Percentiles rank a stretch among this genome's conserved stretches.
These are phyloP conservation scores for Podosphaera xanthii DNA, from an alignment of 2,329 filamentous ascomycete genomes.

Conservation along the genomic window DNA sequence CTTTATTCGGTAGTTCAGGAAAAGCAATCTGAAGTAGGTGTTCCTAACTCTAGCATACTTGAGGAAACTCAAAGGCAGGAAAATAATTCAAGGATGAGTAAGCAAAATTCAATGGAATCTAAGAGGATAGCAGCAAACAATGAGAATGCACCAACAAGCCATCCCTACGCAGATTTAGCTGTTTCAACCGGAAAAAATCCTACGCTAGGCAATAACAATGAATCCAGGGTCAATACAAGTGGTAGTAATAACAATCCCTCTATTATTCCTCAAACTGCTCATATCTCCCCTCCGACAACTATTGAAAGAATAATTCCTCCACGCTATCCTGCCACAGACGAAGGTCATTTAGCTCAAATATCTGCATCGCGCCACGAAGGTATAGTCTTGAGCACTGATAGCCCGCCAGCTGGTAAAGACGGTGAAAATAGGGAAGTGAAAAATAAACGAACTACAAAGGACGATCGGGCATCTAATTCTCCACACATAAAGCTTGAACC, in stretches of 20 bases:
- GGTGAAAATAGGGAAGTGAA: constrained; percentile 24
- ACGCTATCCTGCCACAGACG: constrained; percentile 11
- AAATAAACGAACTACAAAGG: constrained; percentile 26
- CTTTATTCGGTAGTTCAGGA: not conserved
- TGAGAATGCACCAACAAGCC: not conserved
- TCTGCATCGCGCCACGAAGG: constrained; percentile 28
- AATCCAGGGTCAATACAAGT: constrained; percentile 22
- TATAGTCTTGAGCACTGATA: constrained; percentile 32
- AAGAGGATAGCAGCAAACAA: constrained; percentile 1
- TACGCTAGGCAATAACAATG: constrained; percentile 8
- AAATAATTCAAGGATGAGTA: too few relatives aligned
- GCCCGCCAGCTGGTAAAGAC: constrained; percentile 31
- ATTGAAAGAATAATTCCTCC: constrained; percentile 17
- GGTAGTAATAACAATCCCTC: constrained; percentile 52
- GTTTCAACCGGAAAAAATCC: not conserved
- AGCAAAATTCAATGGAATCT: constrained; percentile 2
- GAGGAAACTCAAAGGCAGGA: too few relatives aligned
- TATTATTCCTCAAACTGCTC: constrained; percentile 51
- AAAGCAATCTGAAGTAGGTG: constrained; percentile 1
- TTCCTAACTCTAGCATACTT: constrained; percentile 4
- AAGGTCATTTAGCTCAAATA: constrained; percentile 27
- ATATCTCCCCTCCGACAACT: constrained; percentile 35
- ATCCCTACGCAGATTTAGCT: not conserved
- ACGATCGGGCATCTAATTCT: constrained; percentile 19
- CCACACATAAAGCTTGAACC: constrained; percentile 42